Evolutionary conservation across 2,329 filamentous ascomycete species (phyloP), one percentile per base, ranked within the genome.

Genomic region (Microsporum ferrugineum): DNA sequence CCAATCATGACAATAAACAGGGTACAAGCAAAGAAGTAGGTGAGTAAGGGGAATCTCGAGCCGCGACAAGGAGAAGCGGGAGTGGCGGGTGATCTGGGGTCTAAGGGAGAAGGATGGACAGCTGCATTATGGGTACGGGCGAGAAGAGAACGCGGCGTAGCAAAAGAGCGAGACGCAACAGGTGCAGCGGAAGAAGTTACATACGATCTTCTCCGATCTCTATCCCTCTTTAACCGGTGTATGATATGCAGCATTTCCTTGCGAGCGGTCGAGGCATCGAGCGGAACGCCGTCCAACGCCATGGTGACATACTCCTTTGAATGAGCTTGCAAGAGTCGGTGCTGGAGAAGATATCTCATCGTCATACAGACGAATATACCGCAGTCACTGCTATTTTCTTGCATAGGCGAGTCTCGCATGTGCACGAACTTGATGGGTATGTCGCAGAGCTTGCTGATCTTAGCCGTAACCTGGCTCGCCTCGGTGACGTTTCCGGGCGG

Each of bases 361-460:
- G 92, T 82, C 66, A 97, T 83, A 73, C 94, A 97, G 2, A 99
- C 94, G 72, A 91, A 97, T 0, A 99, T 89, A 17, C 94, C 94
- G 68, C 94, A 99, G 74, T 99, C 94, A 70, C 84, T 92, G 31
- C 88, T 85, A 67, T 97, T 97, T 67, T 91, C 87, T 73, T 99
- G 94, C 69, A 95, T 88, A 0, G 94, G 94, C 7, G 85, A 88
- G 70, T 97, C 92, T 0, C 87, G 80, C 60, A 99, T 80, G 72
- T 92, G 85, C 69, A 91, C 83, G 71, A 95, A 96, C 17, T 72
- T 70, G 23, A 85, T 80, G 17, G 95, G 76, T 3, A 79, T 79
- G 61, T 83, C 82, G 38, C 97, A 80, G 34, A 97, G 77, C 36
- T 78, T 77, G 31, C 82, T 80, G 49, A 99, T 79, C 68, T 90